Base-by-base conservation (phyloP, 2,329 filamentous ascomycete genomes). In the Cadophora malorum region DNA sequence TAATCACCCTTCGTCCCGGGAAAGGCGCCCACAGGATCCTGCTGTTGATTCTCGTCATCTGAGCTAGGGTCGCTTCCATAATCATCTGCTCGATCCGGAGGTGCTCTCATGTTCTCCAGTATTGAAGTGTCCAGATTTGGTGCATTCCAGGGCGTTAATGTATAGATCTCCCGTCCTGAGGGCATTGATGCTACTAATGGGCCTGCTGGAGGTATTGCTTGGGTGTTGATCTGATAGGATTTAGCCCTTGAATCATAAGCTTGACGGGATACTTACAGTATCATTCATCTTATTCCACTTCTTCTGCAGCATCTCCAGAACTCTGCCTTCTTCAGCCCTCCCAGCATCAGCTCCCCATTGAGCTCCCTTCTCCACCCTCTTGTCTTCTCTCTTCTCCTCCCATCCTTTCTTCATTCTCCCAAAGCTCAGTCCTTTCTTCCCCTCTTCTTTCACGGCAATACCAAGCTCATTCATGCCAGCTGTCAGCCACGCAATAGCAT, bases 221-320 rank as follows among this genome's bases (percentile, higher is more conserved):
- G 93, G 0, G 93, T 90, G 69, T 94, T 93, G 74, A 97, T 90
- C 89, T 95, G 69, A 1, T n/a, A 49, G 33, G 47, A 60, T 70
- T 66, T 50, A 66, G 58, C 25, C 12, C 49, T 21, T n/a, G 3
- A 7, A 14, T 41, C 25, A 21, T 38, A n/a, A n/a, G n/a, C n/a
- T 6, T 16, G 6, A 50, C 49, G 14, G 21, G 25, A 67, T 65
- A 79, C 88, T 81, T 81, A 96, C 92, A 21, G 92, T 97, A 79
- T 97, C 93, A 76, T 99, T 99, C 80, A 94, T 88, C 81, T 94
- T 96, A 70, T 88, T 88, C 95, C 96, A 97, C 78, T 97, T 97
- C 47, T 84, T 85, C 74, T 96, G 88, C 41, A 99, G 81, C 88
- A 96, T 93, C 74, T 96, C 92, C 63, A 97, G 84, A 2, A 98